A percentile compares a stretch with the other conserved stretches of the same genome.
Conservation (phyloP, 176 grass and related monocot genomes). For the Carex pumila region DNA sequence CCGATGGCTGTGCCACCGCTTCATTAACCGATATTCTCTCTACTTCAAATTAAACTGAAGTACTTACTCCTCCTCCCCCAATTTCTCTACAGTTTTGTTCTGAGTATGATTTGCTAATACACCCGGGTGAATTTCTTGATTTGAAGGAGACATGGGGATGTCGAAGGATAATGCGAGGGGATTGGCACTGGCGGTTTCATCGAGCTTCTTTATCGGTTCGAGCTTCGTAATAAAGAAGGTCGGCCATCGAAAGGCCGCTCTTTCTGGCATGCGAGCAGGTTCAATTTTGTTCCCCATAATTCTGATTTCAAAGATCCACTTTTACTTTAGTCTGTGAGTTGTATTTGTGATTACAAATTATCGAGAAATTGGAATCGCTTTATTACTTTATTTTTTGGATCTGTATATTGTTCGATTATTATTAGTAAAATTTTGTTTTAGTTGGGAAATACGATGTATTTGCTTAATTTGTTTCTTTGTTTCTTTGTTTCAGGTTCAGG, state of each 20-base stretch:
- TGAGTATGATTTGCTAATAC: neutral
- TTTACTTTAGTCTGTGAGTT: neutral
- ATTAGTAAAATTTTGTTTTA: neutral
- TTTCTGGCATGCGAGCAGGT: conserved; percentile 73
- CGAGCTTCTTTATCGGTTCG: conserved; percentile 66
- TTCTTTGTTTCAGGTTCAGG: conserved; percentile 57
- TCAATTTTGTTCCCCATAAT: neutral
- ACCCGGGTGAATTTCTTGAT: neutral
- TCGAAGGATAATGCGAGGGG: conserved; percentile 74
- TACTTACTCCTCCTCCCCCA: neutral
- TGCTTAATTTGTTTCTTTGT: neutral
- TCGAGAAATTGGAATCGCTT: neutral
- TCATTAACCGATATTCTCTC: neutral
- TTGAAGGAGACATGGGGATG: conserved; percentile 32
- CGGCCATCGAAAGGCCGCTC: conserved; percentile 65
- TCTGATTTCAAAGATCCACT: neutral
- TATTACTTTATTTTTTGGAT: neutral
- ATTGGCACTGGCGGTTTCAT: conserved; percentile 70
- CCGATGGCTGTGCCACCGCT: neutral
- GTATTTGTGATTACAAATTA: neutral
- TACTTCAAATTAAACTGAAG: conserved; percentile 1
- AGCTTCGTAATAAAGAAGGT: conserved; percentile 80
- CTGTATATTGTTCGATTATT: neutral
- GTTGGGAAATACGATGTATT: neutral
- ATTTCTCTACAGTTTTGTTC: neutral